These are phyloP conservation scores for Penicillium silybi DNA, from an alignment of 495 filamentous ascomycete species.

Conservation along the genomic window DNA sequence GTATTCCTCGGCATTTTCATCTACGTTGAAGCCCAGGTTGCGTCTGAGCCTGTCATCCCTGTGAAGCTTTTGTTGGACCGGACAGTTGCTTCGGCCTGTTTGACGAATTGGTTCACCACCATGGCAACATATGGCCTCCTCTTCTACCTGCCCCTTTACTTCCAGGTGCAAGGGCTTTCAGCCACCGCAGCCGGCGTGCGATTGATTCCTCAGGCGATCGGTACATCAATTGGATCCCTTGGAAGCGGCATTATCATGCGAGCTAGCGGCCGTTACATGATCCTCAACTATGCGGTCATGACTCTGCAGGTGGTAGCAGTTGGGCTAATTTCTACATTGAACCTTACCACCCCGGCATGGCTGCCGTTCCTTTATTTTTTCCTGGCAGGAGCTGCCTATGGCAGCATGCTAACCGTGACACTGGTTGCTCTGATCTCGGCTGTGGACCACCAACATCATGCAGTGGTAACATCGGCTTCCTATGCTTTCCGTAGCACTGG, in stretches of 20 bases:
- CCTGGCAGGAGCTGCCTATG: conserved; percentile 65
- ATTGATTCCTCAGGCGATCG: conserved; percentile 63
- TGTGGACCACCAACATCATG: conserved; percentile 78
- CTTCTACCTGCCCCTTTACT: conserved; percentile 80
- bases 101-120: conserved; percentile 68
- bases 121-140: conserved; percentile 52
- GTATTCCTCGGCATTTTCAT: conserved; percentile 52
- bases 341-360: conserved; percentile 54
- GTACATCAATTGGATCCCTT: conserved; percentile 67
- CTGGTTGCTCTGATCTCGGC: conserved; percentile 76
- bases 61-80: conserved; percentile 70
- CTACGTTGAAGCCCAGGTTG: conserved; percentile 63
- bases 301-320: conserved; percentile 48
- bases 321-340: conserved; percentile 50
- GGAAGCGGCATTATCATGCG: conserved; percentile 73
- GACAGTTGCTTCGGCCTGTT: conserved; percentile 68
- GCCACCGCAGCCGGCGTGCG: conserved; percentile 67
- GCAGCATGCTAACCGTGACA: conserved; percentile 74
- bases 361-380: conserved; percentile 66
- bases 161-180: conserved; percentile 70
- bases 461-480: conserved; percentile 77
- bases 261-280: conserved; percentile 65
- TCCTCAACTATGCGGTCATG: conserved; percentile 53
- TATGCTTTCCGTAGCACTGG: conserved; percentile 83
- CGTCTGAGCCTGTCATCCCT: conserved; percentile 78